Evolutionary conservation across 805 yeast genomes (phyloP), one percentile per base, ranked within the genome.

Genomic region (Ogataea neopini): DNA sequence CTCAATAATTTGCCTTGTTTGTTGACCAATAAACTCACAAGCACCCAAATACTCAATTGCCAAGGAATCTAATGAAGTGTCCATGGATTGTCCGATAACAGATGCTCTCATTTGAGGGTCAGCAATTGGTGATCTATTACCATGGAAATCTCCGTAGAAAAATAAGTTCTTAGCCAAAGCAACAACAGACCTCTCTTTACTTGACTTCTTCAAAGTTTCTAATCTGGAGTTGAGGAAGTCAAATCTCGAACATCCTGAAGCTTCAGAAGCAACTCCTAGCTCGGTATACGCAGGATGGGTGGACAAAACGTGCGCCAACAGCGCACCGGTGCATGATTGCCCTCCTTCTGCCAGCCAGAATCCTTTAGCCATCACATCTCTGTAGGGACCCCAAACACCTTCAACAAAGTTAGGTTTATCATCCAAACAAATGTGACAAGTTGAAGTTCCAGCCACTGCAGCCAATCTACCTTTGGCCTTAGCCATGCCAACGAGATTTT

Each of bases 361-460:
- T 5, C 83, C 89, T 23, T 86, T 85, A n/a, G 95, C 86, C 73
- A 92, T 77, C 4, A 88, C 96, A 67, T 91, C 96, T 60, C 90
- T 78, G 69, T 94, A 94, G 2, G 99, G 99, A 11, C 99, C 99
- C 99, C 99, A 94, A 28, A 94, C 97, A 50, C 99, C 99, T 37
- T 88, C 81, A 8, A 92, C 98, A 64, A 92, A 91, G 37, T 89
- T 81, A 0, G 96, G 86, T 25, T 88, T 84, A 51, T 80, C 77
- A 23, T 96, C 85, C 76, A 92, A 76, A 48, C 88, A 90, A 58
- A 94, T 83, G 67, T 94, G 98, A 64, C 99, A 94, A 1, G 99
- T 94, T 1, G 97, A 90, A 5, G 99, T 94, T 51, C 99, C 99
- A 0, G 99, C 98, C 17, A 94, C 97, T 2, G 97, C 97, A 13